Base-by-base conservation (phyloP, 2,329 filamentous ascomycete species). In the Fusarium sp. region DNA sequence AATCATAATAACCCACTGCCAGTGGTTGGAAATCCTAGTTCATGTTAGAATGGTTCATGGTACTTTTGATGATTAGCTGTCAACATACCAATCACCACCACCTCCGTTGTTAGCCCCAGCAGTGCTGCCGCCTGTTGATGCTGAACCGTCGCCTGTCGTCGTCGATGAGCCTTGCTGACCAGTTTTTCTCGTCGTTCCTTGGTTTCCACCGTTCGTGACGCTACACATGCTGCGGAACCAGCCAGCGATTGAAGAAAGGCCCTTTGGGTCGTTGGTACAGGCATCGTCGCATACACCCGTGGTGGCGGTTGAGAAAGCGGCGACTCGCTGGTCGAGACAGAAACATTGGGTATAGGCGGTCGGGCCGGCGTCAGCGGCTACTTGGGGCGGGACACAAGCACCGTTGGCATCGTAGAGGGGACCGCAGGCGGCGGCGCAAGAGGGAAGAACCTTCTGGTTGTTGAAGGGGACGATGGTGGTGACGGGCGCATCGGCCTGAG, bases 1-100 rank as follows among this genome's bases (percentile, higher is more conserved):
- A 53, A 96, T 83, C 85, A 96, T 93, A 65, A 95, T 84, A 45
- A 96, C 87, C 92, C 92, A 97, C 81, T 89, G 85, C 82, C 87
- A 93, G 78, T 95, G 92, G 28, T 82, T 84, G 9, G 85, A 83
- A 49, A 92, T 80, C 91, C 91, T 93, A 64, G 35, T 44, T 22
- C 28, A 19, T 11, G 43, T 67, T 43, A 72, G 62, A 39, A 39
- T 6, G 28, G 26, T 28, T 28, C 20, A 40, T 7, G 4, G 33
- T 19, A 13, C 3, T 11, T 24, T 15, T 7, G 20, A 11, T 14
- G n/a, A 47, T 9, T n/a, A 60, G 22, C 15, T 5, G 33, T 22
- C 26, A 6, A 64, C 82, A 72, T 79, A 87, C 85, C 85, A 87
- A 52, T 80, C 79, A 41, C 82, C 81, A 24, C 81, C 79, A 8